Conservation (phyloP, 169 alveolate genomes). For the Plasmodium falciparum region DNA sequence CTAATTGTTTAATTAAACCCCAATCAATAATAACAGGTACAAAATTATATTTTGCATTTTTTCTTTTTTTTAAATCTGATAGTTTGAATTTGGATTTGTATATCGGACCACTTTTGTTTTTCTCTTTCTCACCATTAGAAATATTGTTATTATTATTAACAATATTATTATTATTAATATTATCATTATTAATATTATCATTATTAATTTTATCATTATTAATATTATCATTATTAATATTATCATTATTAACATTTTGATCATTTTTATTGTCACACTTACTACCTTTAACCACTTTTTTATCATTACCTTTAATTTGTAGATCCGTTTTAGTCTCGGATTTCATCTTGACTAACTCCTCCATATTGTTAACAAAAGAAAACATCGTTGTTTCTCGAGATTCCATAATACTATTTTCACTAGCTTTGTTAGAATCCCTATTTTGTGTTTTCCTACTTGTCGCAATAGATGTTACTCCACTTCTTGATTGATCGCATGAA, state of each 20-base stretch:
- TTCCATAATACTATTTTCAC: background rate
- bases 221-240: too few species aligned
- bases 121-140: too few species aligned
- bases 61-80: background rate
- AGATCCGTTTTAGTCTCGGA: background rate
- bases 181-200: too few species aligned
- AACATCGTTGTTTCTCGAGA: background rate
- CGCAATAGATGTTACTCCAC: background rate
- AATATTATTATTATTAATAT: too few species aligned
- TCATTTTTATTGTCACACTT: too few species aligned
- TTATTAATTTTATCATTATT: too few species aligned
- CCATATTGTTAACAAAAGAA: background rate
- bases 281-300: too few species aligned
- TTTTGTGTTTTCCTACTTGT: background rate
- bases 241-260: too few species aligned
- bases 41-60: slow-evolving; percentile 9
- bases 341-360: background rate
- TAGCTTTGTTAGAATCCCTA: background rate
- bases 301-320: too few species aligned
- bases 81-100: too few species aligned
- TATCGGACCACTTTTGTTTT: too few species aligned
- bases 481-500: slow-evolving; percentile 14
- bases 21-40: slow-evolving; percentile 88
- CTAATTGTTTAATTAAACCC: slow-evolving; percentile 88
- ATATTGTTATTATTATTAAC: too few species aligned